Evolutionary conservation across 371 early-diverging fungal genomes (phyloP), one percentile per base, ranked within the genome.

Genomic region (Lichtheimia hyalospora): DNA sequence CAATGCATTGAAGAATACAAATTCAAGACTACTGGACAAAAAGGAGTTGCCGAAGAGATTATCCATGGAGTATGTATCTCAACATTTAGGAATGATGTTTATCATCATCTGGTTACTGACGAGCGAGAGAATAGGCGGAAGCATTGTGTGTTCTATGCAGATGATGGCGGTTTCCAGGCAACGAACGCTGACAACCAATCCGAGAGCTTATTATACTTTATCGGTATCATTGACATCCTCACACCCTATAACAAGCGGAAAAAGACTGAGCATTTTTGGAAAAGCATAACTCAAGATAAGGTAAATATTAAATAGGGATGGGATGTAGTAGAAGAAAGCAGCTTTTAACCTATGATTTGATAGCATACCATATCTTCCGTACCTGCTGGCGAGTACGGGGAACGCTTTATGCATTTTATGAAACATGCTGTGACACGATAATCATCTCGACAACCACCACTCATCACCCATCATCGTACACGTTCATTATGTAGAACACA

Each of bases 211-310:
- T 75, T 97, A 6, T 97, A 97, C 77, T 97, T 92, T 59, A 73
- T 97, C 62, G 98, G 98, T 21, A 91, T 97, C 65, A 98, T 98
- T 60, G 99, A 98, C 70, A 97, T 97, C 53, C 83, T 98, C 54
- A 98, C 99, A 13, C 92, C 93, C 1, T 98, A 97, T 76, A 92
- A 92, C 66, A 73, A 85, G 43, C 79, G 83, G 64, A 98, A 98
- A 81, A 89, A 90, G 68, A 64, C 91, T n/a, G 99, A 98, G 70
- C 92, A 92, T 62, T 74, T 89, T 14, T 94, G 88, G 84, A 98
- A 97, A 75, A 80, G 89, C 6, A 58, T 97, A 49, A 82, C 82
- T 13, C 82, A 90, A 60, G 93, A 94, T 58, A 84, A 85, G 68
- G 34, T 34, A 34, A 34, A 4, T 4, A 4, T 27, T 3, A 55